phyloP scores from a whole-genome alignment of 2,329 filamentous ascomycete species.

The Macrophomina pseudophaseolina region DNA sequence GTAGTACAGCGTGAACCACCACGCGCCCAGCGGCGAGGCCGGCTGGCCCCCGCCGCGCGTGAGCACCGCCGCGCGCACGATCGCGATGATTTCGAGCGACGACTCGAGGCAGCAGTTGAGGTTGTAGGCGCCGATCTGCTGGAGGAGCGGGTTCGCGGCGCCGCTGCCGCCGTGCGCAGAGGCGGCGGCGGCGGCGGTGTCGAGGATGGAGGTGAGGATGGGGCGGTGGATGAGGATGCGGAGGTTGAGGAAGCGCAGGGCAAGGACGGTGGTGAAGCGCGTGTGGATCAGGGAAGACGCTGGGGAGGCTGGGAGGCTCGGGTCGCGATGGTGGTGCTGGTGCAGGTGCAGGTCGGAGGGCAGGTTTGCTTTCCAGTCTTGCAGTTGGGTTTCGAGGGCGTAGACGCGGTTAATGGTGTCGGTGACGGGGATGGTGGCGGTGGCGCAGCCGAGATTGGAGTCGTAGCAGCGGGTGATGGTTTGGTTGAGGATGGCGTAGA shows the following conservation, averaged over 20 bases:
- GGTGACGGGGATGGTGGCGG: conserved; percentile 29
- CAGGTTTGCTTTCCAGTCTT: conserved; percentile 45
- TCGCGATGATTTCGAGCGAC: conserved; percentile 43
- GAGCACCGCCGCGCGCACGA: conserved; percentile 37
- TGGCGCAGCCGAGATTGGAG: conserved; percentile 49
- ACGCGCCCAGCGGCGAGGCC: conserved; percentile 40
- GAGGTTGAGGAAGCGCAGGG: conserved; percentile 50
- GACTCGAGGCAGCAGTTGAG: conserved; percentile 41
- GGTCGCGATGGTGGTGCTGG: background rate
- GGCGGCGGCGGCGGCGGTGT: conserved; percentile 27
- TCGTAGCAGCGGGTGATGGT: conserved; percentile 34
- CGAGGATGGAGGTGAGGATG: conserved; percentile 47
- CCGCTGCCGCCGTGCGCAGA: conserved; percentile 25
- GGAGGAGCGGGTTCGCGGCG: conserved; percentile 34
- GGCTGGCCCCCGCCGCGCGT: conserved; percentile 26
- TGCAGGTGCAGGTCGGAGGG: conserved; percentile 35
- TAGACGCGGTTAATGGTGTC: conserved; percentile 41
- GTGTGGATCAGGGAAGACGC: conserved; percentile 25
- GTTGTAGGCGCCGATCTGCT: conserved; percentile 42
- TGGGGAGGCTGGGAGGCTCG: background rate
- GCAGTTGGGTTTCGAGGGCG: conserved; percentile 46
- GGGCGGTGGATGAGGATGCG: conserved; percentile 50
- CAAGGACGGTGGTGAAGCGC: conserved; percentile 51
- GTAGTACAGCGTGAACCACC: conserved; percentile 52
- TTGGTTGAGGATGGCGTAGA: conserved; percentile 40